A percentile compares a stretch with the other conserved stretches of the same genome.
These are phyloP conservation scores for Entamoeba moshkovskii DNA, from an alignment of 208 protist genomes.

Conservation along the genomic window DNA sequence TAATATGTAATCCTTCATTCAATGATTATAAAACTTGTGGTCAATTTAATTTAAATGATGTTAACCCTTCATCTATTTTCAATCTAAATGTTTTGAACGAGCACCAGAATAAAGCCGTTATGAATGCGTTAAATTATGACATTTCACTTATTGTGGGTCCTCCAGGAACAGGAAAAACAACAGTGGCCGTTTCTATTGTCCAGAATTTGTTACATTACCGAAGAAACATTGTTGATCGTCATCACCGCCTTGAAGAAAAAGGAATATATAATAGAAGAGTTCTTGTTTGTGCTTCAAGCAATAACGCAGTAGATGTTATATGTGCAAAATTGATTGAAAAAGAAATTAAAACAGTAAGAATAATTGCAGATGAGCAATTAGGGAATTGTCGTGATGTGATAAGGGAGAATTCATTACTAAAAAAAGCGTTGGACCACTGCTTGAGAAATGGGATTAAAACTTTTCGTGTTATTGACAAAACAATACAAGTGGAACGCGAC, in stretches of 20 bases:
- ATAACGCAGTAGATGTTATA: conserved; percentile 89
- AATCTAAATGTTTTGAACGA: conserved; percentile 68
- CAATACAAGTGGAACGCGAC: neutral
- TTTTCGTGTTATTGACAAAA: neutral
- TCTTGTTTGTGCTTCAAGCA: conserved; percentile 75
- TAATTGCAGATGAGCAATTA: conserved; percentile 69
- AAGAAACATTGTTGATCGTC: neutral
- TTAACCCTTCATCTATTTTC: neutral
- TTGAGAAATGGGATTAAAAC: neutral
- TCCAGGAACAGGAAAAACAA: conserved; percentile 63
- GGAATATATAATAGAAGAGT: conserved; percentile 58
- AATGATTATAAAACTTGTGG: neutral
- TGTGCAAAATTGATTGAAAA: conserved; percentile 70
- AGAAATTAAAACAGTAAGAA: conserved; percentile 68
- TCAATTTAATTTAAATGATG: neutral
- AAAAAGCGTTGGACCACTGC: conserved; percentile 12
- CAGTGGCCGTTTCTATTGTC: neutral
- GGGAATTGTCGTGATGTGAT: conserved; percentile 54
- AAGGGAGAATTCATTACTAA: conserved; percentile 18
- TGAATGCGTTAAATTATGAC: neutral
- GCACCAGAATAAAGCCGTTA: conserved; percentile 51
- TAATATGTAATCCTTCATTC: too few relatives aligned
- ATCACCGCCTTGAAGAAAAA: conserved; percentile 58
- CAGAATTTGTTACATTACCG: neutral
- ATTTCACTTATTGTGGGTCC: conserved; percentile 54